These are phyloP conservation scores for Lentinula aciculospora DNA, from an alignment of 768 basidiomycete genomes.

Conservation along the genomic window DNA sequence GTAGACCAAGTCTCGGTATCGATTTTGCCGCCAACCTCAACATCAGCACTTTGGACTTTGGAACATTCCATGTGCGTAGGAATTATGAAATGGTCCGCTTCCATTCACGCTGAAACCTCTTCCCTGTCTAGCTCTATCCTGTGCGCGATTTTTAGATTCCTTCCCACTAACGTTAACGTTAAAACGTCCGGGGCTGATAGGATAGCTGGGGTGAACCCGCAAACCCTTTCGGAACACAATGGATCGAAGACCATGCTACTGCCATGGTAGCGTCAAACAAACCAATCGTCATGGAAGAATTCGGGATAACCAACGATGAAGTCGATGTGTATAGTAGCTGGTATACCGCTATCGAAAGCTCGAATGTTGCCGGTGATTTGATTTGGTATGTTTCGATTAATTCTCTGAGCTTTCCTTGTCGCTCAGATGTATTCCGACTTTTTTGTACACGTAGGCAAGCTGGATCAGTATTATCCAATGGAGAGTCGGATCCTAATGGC, in stretches of 20 bases:
- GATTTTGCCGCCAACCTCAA: slow-evolving; percentile 57
- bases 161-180: neutral
- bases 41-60: slow-evolving; percentile 56
- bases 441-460: slow-evolving; percentile 19
- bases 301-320: slow-evolving; percentile 44
- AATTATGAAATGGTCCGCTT: neutral
- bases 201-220: slow-evolving; percentile 41
- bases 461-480: slow-evolving; percentile 17
- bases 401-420: no score
- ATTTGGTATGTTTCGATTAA: slow-evolving; percentile 37
- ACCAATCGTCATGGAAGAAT: slow-evolving; percentile 64
- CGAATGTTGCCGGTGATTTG: slow-evolving; percentile 53
- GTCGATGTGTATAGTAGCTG: slow-evolving; percentile 33
- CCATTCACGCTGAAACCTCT: neutral
- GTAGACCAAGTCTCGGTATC: slow-evolving; percentile 30
- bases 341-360: slow-evolving; percentile 44
- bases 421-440: no score
- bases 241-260: slow-evolving; percentile 58
- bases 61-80: slow-evolving; percentile 55
- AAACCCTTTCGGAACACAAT: slow-evolving; percentile 50
- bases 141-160: neutral
- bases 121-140: neutral
- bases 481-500: slow-evolving; percentile 32
- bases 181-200: slow-evolving; percentile 3
- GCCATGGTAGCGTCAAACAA: slow-evolving; percentile 47